These are phyloP conservation scores for Hemileccinum impolitum DNA, from an alignment of 768 basidiomycete genomes.

Conservation along the genomic window DNA sequence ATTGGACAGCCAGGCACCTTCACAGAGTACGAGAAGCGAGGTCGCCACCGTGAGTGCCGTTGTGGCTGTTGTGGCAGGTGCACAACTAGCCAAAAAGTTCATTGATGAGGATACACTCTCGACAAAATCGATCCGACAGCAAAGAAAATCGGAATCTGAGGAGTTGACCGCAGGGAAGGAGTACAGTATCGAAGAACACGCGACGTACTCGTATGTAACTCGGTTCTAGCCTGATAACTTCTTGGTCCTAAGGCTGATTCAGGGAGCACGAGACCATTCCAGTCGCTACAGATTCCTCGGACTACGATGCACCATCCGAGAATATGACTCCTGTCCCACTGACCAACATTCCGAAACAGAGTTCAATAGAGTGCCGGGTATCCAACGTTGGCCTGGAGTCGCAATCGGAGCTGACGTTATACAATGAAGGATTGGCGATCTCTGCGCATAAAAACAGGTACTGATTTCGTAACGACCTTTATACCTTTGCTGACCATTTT, in stretches of 20 bases:
- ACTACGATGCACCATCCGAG: not conserved
- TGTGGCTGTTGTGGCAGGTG: not conserved
- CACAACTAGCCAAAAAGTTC: not conserved
- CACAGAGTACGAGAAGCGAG: not conserved
- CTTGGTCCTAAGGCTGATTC: not conserved
- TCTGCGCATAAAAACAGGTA: constrained; percentile 4
- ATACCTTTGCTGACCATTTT: not conserved
- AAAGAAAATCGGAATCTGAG: not conserved
- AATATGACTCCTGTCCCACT: not conserved
- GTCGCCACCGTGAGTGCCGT: not conserved
- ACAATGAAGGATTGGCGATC: not conserved
- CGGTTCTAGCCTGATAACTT: too few species aligned
- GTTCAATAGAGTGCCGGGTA: not conserved
- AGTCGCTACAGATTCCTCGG: not conserved
- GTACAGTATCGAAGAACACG: not conserved
- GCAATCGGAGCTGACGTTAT: not conserved
- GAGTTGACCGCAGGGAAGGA: not conserved
- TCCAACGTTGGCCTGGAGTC: not conserved
- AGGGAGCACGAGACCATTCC: not conserved
- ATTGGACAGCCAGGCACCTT: not conserved
- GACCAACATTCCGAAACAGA: not conserved
- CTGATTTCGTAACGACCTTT: not conserved
- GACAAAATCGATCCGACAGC: not conserved
- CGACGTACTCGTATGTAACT: constrained; percentile 3
- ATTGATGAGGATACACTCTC: not conserved